Percentiles rank a stretch among this genome's conserved stretches.
Evolutionary conservation across 2,329 filamentous ascomycete species (phyloP).

Genomic region (Drechslerella dactyloides): DNA sequence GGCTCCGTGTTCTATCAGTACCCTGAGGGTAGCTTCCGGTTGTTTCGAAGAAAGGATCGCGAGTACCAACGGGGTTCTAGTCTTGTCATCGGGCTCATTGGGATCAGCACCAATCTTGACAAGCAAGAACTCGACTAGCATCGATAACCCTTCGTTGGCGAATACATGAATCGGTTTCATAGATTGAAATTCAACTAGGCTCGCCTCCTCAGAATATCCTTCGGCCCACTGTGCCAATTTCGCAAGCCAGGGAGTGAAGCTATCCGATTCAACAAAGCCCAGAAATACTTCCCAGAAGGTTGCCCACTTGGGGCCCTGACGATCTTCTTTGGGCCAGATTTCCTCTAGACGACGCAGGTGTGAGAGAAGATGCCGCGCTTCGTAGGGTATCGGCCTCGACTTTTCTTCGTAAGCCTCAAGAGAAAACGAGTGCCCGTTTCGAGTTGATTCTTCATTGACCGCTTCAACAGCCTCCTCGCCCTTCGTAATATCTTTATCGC

Average conservation of each 20-base stretch:
- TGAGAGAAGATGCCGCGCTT: background rate
- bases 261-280: conserved; percentile 6
- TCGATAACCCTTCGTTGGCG: background rate
- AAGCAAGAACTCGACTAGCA: conserved; percentile 31
- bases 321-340: conserved; percentile 36
- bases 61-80: conserved; percentile 18
- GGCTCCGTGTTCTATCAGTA: conserved; percentile 16
- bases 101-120: conserved; percentile 18
- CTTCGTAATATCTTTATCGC: background rate
- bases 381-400: conserved; percentile 17
- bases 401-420: conserved; percentile 35
- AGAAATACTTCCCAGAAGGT: conserved; percentile 12
- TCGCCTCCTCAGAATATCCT: conserved; percentile 3
- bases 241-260: conserved; percentile 7
- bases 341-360: conserved; percentile 22
- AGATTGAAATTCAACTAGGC: background rate
- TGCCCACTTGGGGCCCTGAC: conserved; percentile 37
- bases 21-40: background rate
- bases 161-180: conserved; percentile 25
- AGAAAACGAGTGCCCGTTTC: conserved; percentile 13
- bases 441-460: background rate
- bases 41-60: background rate
- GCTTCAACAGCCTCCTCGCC: background rate
- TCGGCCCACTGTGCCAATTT: conserved; percentile 17
- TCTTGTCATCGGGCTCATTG: background rate